phyloP scores from a whole-genome alignment of 2,329 filamentous ascomycete genomes.

The Teratosphaeria nubilosa region DNA sequence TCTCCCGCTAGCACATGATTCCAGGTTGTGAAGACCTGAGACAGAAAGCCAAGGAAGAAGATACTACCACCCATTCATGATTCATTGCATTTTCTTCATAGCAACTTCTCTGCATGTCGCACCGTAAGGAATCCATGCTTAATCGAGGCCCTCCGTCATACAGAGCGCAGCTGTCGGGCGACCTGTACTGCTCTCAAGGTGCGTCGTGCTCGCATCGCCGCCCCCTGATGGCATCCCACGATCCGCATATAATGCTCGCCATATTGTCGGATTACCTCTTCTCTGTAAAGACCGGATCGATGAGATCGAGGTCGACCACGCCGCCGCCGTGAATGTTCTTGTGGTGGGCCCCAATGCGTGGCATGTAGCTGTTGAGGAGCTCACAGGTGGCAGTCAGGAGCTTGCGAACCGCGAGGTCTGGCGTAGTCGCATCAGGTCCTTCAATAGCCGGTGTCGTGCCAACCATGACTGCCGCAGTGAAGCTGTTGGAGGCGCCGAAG shows the following conservation, averaged over 20 bases:
- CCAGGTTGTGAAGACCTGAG: too few species aligned
- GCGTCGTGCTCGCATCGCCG: background rate
- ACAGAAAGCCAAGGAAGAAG: background rate
- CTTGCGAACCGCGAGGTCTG: conserved; percentile 16
- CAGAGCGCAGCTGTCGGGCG: background rate
- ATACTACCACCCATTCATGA: background rate
- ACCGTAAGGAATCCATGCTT: background rate
- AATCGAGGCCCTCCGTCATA: background rate
- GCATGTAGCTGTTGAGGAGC: conserved; percentile 10
- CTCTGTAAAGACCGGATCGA: background rate
- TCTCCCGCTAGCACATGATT: background rate
- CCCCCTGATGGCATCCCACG: too few species aligned
- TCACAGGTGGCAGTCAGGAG: conserved; percentile 16
- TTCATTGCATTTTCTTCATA: background rate
- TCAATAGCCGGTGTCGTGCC: conserved; percentile 17
- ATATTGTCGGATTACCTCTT: background rate
- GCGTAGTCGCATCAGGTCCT: conserved; percentile 7
- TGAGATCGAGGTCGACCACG: conserved; percentile 15
- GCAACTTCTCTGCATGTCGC: background rate
- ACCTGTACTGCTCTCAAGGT: background rate
- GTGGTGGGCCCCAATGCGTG: conserved; percentile 14
- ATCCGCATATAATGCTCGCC: background rate
- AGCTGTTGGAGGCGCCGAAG: conserved; percentile 9
- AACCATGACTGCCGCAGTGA: conserved; percentile 13
- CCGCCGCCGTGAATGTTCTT: conserved; percentile 20